A percentile compares a stretch with the other conserved stretches of the same genome.
These are phyloP conservation scores for Xylaria acuta DNA, from an alignment of 495 filamentous ascomycete genomes.

Conservation along the genomic window DNA sequence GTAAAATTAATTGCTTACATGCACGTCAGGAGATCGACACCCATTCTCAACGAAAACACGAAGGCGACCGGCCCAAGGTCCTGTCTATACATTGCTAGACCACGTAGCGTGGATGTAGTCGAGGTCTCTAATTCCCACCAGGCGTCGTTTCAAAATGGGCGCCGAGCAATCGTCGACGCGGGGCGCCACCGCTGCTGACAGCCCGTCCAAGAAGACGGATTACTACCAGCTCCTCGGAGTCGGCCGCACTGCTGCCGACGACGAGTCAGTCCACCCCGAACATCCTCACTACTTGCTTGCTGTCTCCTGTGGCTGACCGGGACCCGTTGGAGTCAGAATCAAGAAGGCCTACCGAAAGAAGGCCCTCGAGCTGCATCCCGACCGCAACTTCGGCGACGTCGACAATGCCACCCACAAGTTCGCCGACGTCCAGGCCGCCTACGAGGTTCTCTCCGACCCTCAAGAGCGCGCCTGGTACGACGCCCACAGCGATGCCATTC, in stretches of 20 bases:
- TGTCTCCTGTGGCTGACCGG: slow-evolving; percentile 28
- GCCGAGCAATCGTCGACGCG: slow-evolving; percentile 73
- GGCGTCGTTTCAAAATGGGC: slow-evolving; percentile 65
- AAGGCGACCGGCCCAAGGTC: not conserved
- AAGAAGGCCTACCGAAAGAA: slow-evolving; percentile 91
- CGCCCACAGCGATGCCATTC: slow-evolving; percentile 83
- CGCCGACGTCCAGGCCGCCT: slow-evolving; percentile 89
- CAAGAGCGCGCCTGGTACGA: slow-evolving; percentile 99
- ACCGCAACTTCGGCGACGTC: slow-evolving; percentile 88
- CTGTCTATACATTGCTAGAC: not conserved
- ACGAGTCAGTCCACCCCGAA: slow-evolving; percentile 68
- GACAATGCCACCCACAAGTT: slow-evolving; percentile 84
- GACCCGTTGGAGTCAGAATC: slow-evolving; percentile 61
- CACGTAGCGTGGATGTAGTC: not conserved
- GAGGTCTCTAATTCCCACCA: not conserved
- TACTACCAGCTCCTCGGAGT: slow-evolving; percentile 92
- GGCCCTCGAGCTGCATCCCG: slow-evolving; percentile 92
- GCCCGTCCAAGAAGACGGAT: slow-evolving; percentile 65
- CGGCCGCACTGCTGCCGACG: slow-evolving; percentile 72
- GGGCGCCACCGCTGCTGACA: slow-evolving; percentile 37
- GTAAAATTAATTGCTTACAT: not conserved
- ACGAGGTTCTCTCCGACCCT: slow-evolving; percentile 92
- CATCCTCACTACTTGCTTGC: not conserved
- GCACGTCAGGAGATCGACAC: not conserved
- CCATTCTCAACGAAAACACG: not conserved